A percentile compares a stretch with the other conserved stretches of the same genome.
Conservation (phyloP, 139 green algal genomes). For the Haematococcus lacustris region DNA sequence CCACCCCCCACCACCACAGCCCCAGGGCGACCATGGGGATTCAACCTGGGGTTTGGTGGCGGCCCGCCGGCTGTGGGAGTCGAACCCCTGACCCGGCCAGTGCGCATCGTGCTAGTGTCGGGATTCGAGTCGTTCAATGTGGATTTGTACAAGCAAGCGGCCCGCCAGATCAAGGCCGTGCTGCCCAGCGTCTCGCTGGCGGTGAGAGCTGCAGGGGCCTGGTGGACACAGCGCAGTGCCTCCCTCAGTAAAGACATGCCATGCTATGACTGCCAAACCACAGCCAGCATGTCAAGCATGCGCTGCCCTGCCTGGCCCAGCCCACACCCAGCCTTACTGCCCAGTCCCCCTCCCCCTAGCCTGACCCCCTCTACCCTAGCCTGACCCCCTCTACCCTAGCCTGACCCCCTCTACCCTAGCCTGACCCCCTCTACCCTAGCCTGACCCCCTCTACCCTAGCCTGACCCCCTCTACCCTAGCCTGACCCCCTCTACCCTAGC, state of each 20-base stretch:
- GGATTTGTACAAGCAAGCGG: conserved; percentile 74
- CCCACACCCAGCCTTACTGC: too few species aligned
- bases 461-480: too few species aligned
- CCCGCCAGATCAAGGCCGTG: conserved; percentile 14
- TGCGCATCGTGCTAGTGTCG: conserved; percentile 85
- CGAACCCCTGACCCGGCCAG: conserved; percentile 1
- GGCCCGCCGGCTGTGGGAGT: not conserved
- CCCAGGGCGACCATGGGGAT: not conserved
- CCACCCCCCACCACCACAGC: not conserved
- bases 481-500: too few species aligned
- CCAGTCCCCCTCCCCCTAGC: too few species aligned
- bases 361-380: too few species aligned
- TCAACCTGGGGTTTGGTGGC: not conserved
- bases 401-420: too few species aligned
- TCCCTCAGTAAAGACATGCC: too few species aligned
- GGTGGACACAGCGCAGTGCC: not conserved
- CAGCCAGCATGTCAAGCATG: too few species aligned
- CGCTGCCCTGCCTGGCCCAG: not conserved
- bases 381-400: too few species aligned
- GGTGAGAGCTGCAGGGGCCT: conserved; percentile 1
- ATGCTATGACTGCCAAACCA: too few species aligned
- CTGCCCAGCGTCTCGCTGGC: conserved; percentile 19
- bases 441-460: too few species aligned
- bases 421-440: too few species aligned
- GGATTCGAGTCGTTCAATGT: conserved; percentile 98